A percentile compares a stretch with the other conserved stretches of the same genome.
These are phyloP conservation scores for Nematocida sp. DNA, from an alignment of 371 early-diverging fungal species.

Conservation along the genomic window DNA sequence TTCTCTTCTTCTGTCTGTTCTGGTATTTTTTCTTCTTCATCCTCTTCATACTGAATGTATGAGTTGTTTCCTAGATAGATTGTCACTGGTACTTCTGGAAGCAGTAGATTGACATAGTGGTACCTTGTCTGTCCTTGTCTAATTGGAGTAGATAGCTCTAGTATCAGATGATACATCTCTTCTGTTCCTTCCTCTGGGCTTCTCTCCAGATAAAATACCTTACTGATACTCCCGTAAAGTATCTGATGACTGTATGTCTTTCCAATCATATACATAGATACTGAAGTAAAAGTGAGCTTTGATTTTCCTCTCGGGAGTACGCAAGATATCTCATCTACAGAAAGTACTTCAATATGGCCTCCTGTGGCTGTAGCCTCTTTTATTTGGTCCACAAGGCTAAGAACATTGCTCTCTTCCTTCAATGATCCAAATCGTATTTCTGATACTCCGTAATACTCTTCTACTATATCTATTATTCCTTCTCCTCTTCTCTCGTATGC, in stretches of 20 bases:
- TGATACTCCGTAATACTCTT: constrained; percentile 51
- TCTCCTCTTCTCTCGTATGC: constrained; percentile 62
- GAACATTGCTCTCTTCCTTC: constrained; percentile 36
- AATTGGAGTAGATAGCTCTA: constrained; percentile 86
- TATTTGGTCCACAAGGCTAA: constrained; percentile 42
- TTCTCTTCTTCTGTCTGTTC: constrained; percentile 17
- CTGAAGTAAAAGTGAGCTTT: constrained; percentile 56
- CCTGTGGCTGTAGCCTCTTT: constrained; percentile 38
- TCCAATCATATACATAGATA: constrained; percentile 59
- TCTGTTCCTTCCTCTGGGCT: constrained; percentile 48
- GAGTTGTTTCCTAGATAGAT: constrained; percentile 30
- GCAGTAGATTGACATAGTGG: constrained; percentile 86
- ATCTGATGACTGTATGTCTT: constrained; percentile 64
- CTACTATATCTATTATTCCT: constrained; percentile 51
- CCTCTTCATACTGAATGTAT: constrained; percentile 33
- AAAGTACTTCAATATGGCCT: constrained; percentile 52
- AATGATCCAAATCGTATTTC: constrained; percentile 50
- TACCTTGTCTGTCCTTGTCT: constrained; percentile 96
- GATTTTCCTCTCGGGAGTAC: constrained; percentile 63
- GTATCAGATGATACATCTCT: constrained; percentile 68
- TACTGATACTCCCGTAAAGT: constrained; percentile 51
- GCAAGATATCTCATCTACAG: constrained; percentile 53
- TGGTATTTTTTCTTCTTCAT: constrained; percentile 47
- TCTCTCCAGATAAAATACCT: constrained; percentile 56
- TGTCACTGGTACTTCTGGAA: constrained; percentile 61